Evolutionary conservation across 805 yeast genomes (phyloP), one percentile per base, ranked within the genome.

Genomic region (Isabelozyma gotoi): DNA sequence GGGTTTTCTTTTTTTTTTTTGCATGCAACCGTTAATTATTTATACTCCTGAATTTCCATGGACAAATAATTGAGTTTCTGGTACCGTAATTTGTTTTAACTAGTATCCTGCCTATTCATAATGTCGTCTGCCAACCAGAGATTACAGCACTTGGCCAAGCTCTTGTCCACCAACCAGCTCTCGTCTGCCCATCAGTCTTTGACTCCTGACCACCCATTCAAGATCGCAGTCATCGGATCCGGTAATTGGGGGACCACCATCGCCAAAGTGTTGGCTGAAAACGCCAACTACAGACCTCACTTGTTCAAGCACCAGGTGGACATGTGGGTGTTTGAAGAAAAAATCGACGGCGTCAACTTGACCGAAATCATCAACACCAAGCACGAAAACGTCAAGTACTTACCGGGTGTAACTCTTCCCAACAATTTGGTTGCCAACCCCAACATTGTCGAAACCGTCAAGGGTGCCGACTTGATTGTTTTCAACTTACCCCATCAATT

Each of bases 231-330:
- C 42, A 65, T 72, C 41, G 77, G 77, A 14, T 68, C 74, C 15
- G 77, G 77, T 32, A 72, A 71, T 55, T 72, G 77, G 77, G 77
- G 77, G 19, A 71, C 77, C 34, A 71, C 76, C 36, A 70, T 72
- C 20, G 76, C 77, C 46, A 72, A 71, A 56, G 61, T 72, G 21
- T 52, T 72, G 36, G 73, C 77, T 11, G 76, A 72, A 53, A 72
- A 72, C 59, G 58, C 74, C 31, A 56, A 56, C 27, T 64, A 60
- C 24, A 67, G 67, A 54, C 71, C 76, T 2, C 62, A 64, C 38
- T 49, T 70, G 36, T 72, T 72, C 55, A 52, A 53, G 18, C 65
- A 57, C 41, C 53, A 66, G 36, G 74, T 72, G 33, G 60, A 69
- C 44, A 71, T 72, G 76, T 72, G 76, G 76, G 77, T 72, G 12